Evolutionary conservation across 768 basidiomycete species (phyloP).

Genomic region (Sutorius australiensis): DNA sequence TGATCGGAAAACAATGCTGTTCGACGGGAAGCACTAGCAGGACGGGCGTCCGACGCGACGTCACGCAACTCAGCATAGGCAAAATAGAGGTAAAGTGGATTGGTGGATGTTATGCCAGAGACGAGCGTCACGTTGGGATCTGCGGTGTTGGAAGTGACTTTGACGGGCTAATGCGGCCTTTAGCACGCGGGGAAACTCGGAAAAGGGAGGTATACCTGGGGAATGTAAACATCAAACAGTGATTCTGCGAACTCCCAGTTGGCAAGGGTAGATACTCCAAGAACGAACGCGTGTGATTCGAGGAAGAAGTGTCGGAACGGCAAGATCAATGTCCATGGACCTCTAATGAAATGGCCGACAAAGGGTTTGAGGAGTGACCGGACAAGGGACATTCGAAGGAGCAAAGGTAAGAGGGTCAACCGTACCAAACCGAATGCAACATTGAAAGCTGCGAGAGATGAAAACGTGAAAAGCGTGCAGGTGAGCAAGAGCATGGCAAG

Average conservation of each 20-base stretch:
- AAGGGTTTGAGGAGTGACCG: conserved; percentile 53
- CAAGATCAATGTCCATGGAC: conserved; percentile 51
- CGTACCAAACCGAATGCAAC: conserved; percentile 46
- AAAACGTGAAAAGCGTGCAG: conserved; percentile 38
- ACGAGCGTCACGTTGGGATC: conserved; percentile 57
- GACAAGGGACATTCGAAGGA: conserved; percentile 54
- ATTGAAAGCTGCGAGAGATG: conserved; percentile 39
- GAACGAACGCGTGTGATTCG: conserved; percentile 44
- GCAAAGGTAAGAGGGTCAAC: conserved; percentile 45
- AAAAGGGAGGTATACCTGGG: conserved; percentile 41
- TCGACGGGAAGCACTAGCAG: conserved; percentile 42
- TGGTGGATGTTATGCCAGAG: conserved; percentile 58
- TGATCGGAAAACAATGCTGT: conserved; percentile 64
- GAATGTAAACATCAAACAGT: conserved; percentile 56
- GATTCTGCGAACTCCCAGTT: conserved; percentile 63
- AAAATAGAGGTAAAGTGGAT: conserved; percentile 53
- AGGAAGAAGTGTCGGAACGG: conserved; percentile 45
- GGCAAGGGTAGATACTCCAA: conserved; percentile 49
- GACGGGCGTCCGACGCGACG: conserved; percentile 43
- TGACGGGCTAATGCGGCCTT: conserved; percentile 40
- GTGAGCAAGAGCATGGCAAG: conserved; percentile 32
- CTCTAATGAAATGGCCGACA: conserved; percentile 57
- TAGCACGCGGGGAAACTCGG: neutral
- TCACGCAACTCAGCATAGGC: conserved; percentile 62
- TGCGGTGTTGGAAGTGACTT: conserved; percentile 41